phyloP scores from a whole-genome alignment of 139 green algal species.

The Asterochloris sp. region DNA sequence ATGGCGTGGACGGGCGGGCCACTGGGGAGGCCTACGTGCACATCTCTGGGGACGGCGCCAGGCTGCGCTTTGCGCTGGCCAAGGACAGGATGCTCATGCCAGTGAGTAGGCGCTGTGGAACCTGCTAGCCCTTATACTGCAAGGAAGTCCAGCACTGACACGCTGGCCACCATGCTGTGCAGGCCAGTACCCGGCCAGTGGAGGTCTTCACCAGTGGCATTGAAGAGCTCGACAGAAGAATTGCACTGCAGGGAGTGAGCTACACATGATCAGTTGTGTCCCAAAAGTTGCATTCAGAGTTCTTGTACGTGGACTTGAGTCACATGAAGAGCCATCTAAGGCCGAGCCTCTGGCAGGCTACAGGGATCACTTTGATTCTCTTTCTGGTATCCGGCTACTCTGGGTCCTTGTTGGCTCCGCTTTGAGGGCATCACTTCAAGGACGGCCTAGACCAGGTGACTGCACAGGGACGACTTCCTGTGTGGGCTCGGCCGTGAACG shows the following conservation, averaged over 20 bases:
- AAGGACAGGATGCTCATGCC: slow-evolving; percentile 37
- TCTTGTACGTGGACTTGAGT: too few species aligned
- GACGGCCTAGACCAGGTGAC: too few species aligned
- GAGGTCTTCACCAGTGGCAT: slow-evolving; percentile 25
- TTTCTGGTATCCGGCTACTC: too few species aligned
- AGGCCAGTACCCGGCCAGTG: slow-evolving; percentile 13
- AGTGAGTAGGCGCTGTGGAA: slow-evolving; percentile 3
- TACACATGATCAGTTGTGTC: neutral
- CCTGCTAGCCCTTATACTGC: neutral
- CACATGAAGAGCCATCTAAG: too few species aligned
- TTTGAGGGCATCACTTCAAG: too few species aligned
- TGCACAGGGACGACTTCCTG: too few species aligned
- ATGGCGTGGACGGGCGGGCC: slow-evolving; percentile 32
- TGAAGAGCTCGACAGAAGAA: slow-evolving; percentile 22
- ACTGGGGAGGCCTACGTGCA: slow-evolving; percentile 50
- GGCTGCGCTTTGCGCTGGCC: slow-evolving; percentile 38
- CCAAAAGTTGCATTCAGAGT: too few species aligned
- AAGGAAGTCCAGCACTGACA: neutral
- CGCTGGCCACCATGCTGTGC: neutral
- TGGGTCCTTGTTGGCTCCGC: too few species aligned
- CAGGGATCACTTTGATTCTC: too few species aligned
- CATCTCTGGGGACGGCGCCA: slow-evolving; percentile 26
- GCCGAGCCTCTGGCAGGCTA: too few species aligned
- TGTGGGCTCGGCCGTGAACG: too few species aligned
- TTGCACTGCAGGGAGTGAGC: slow-evolving; percentile 13